Percentiles rank a stretch among this genome's conserved stretches.
These are phyloP conservation scores for Alternaria alternata DNA, from an alignment of 2,329 filamentous ascomycete genomes.

Conservation along the genomic window DNA sequence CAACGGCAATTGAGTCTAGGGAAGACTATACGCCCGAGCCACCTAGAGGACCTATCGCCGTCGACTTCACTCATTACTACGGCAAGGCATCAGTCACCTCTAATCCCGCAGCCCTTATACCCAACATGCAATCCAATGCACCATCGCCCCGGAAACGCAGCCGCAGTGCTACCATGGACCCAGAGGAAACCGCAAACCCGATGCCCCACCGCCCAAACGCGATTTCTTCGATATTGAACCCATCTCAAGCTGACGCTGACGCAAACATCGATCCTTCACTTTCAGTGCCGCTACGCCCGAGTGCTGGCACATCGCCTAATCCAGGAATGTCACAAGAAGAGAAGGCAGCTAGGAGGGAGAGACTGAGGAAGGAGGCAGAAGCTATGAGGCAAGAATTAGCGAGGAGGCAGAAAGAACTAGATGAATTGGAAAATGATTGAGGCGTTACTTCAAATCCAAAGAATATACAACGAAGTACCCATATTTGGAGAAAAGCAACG, in stretches of 20 bases:
- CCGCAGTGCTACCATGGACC: slow-evolving; percentile 44
- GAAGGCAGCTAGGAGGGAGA: slow-evolving; percentile 40
- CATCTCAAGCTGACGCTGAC: slow-evolving; percentile 30
- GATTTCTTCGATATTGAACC: slow-evolving; percentile 48
- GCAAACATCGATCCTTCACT: slow-evolving; percentile 46
- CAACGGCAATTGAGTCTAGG: slow-evolving; percentile 37
- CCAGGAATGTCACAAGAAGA: slow-evolving; percentile 35
- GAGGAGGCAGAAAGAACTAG: slow-evolving; percentile 41
- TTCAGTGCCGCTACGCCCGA: slow-evolving; percentile 29
- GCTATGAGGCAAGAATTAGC: slow-evolving; percentile 43
- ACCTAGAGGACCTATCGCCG: slow-evolving; percentile 40
- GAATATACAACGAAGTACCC: neutral
- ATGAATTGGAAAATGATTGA: slow-evolving; percentile 43
- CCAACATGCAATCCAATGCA: slow-evolving; percentile 25
- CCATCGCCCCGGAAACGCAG: slow-evolving; percentile 48
- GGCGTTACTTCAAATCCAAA: neutral
- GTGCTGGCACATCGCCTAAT: slow-evolving; percentile 31
- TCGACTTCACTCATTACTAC: slow-evolving; percentile 51
- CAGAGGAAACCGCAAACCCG: slow-evolving; percentile 35
- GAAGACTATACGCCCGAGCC: slow-evolving; percentile 40
- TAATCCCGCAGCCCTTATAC: slow-evolving; percentile 22
- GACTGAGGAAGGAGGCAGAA: slow-evolving; percentile 42
- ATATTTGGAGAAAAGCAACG: neutral
- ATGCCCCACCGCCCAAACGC: slow-evolving; percentile 44
- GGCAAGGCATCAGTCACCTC: slow-evolving; percentile 26